phyloP scores from a whole-genome alignment of 345 rosid species.

The Cardamine occulta region DNA sequence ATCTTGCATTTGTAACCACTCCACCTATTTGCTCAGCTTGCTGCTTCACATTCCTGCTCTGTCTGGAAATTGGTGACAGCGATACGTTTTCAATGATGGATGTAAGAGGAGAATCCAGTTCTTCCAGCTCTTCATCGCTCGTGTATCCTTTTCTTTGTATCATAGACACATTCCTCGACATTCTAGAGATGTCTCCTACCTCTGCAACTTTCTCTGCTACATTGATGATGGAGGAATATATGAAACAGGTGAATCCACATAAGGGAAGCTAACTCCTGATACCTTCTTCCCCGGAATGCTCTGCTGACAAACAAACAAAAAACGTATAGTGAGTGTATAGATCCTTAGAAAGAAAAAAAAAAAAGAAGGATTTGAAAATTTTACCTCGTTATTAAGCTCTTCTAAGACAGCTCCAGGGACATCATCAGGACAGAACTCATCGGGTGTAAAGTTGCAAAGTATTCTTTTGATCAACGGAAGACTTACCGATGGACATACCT shows the following conservation, averaged over 20 bases:
- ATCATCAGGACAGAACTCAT: slow-evolving; percentile 92
- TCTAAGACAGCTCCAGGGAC: slow-evolving; percentile 90
- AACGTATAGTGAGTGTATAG: background rate
- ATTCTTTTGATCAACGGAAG: slow-evolving; percentile 75
- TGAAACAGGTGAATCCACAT: slow-evolving; percentile 60
- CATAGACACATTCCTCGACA: slow-evolving; percentile 58
- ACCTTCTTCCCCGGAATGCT: slow-evolving; percentile 56
- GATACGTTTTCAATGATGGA: slow-evolving; percentile 52
- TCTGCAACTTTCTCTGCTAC: slow-evolving; percentile 69
- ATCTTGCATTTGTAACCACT: slow-evolving; percentile 55
- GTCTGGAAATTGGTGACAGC: background rate
- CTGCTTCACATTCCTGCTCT: slow-evolving; percentile 15
- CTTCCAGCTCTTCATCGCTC: slow-evolving; percentile 90
- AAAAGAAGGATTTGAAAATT: background rate
- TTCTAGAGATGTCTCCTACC: slow-evolving; percentile 47
- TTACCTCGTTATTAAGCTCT: slow-evolving; percentile 80
- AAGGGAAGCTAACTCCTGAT: slow-evolving; percentile 74
- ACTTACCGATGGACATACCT: slow-evolving; percentile 86
- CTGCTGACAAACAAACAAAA: slow-evolving; percentile 41
- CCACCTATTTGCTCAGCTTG: slow-evolving; percentile 11
- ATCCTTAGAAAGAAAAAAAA: background rate
- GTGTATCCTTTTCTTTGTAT: slow-evolving; percentile 87
- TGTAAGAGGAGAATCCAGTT: slow-evolving; percentile 72
- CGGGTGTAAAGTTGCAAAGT: slow-evolving; percentile 96
- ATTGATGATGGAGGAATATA: slow-evolving; percentile 70